phyloP scores from a whole-genome alignment of 2,329 filamentous ascomycete species.

The Colletotrichum viniferum region DNA sequence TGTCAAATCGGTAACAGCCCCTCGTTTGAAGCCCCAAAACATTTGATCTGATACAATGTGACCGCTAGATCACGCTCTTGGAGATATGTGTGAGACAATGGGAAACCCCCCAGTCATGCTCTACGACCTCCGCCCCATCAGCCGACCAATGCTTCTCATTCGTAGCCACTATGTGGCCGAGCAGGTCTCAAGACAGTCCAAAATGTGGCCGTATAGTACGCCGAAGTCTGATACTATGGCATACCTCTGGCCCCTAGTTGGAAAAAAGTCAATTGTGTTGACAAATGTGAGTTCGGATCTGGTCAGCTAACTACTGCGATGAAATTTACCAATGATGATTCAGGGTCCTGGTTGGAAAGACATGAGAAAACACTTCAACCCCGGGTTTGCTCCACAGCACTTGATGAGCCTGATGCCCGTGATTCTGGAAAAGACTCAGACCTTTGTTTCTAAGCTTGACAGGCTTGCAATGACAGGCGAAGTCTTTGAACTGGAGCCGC shows the following conservation, averaged over 20 bases:
- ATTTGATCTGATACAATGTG: neutral
- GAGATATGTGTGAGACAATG: constrained; percentile 30
- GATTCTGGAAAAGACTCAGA: constrained; percentile 37
- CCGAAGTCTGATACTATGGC: constrained; percentile 35
- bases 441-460: constrained; percentile 28
- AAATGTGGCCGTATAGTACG: constrained; percentile 32
- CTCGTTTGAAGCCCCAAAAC: neutral
- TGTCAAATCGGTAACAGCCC: neutral
- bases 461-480: neutral
- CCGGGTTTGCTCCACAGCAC: constrained; percentile 42
- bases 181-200: constrained; percentile 36
- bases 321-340: neutral
- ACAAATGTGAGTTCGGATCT: neutral
- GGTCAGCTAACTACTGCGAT: neutral
- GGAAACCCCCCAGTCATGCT: constrained; percentile 37
- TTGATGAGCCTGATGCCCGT: constrained; percentile 39
- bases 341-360: constrained; percentile 25
- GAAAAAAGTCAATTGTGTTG: constrained; percentile 23
- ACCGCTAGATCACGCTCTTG: constrained; percentile 26
- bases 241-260: constrained; percentile 27
- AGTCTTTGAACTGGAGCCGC: constrained; percentile 23
- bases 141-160: constrained; percentile 35
- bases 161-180: constrained; percentile 39
- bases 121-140: constrained; percentile 38
- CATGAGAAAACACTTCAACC: constrained; percentile 38